Evolutionary conservation across 352 stramenopile species (phyloP), one percentile per base, ranked within the genome.

Genomic region (Pythium insidiosum): DNA sequence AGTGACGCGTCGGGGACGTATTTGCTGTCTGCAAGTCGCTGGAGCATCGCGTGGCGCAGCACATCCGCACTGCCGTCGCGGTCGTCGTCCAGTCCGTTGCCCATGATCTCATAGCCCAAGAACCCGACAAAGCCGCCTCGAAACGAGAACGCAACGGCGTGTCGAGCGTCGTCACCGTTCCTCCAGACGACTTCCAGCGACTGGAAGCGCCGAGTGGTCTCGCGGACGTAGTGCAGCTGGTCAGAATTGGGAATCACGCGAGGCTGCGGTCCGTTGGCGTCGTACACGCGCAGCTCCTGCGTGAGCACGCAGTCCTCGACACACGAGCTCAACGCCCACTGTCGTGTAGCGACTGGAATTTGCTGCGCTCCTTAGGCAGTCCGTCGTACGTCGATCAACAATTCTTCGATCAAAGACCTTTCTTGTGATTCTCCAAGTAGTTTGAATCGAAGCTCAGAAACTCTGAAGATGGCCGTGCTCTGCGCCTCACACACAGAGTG

Each of bases 1-100:
- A 97, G 93, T 2, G 88, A 92, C 13, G 87, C 68, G 35, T 95
- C 86, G 11, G 92, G 92, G 20, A 92, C 72, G 19, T 61, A 53
- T 13, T 77, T 56, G 1, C 35, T 33, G 3, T 48, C 41, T 4
- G 37, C 47, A 15, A 54, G 47, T 22, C 53, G 53, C 10, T 60
- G 44, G 6, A 61, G 30, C 19, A 68, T 66, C 31, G 43, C 46
- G 37, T 67, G 43, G 38, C 50, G 34, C 38, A 73, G 50, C 42
- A 74, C 43, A 24, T 40, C 15, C n/a, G n/a, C n/a, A n/a, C n/a
- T n/a, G 13, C 31, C 12, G 22, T 72, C 58, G 9, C 24, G 18
- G 10, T 20, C 21, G 21, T 64, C 42, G 0, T 60, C 23, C 0
- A 62, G 19, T 11, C 57, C 58, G 20, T 56, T 73, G 5, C 67